These are phyloP conservation scores for Tulasnella sp. DNA, from an alignment of 768 basidiomycete species.

Conservation along the genomic window DNA sequence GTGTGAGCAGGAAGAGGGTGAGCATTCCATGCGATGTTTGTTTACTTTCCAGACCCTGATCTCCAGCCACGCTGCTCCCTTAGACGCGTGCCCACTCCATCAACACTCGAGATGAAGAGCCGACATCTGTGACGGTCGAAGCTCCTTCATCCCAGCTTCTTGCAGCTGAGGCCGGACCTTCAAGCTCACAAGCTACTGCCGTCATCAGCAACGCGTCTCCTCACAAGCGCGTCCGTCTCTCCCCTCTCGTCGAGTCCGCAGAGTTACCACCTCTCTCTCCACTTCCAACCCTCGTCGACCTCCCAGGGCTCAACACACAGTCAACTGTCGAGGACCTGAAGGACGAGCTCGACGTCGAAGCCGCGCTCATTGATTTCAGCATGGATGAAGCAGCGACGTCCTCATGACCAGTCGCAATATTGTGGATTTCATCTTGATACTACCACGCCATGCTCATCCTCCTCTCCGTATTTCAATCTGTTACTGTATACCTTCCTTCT, in stretches of 20 bases:
- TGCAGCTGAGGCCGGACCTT: not conserved
- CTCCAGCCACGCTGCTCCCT: not conserved
- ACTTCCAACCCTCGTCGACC: not conserved
- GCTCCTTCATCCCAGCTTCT: not conserved
- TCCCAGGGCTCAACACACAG: not conserved
- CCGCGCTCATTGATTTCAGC: not conserved
- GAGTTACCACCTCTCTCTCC: not conserved
- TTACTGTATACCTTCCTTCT: not conserved
- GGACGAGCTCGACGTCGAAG: constrained; percentile 9
- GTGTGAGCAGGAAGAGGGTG: constrained; percentile 22
- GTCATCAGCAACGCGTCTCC: not conserved
- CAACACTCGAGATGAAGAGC: not conserved
- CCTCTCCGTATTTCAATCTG: not conserved
- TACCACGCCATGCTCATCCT: not conserved
- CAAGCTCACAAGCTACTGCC: not conserved
- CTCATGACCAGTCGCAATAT: not conserved
- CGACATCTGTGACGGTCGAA: not conserved
- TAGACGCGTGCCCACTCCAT: constrained; percentile 18
- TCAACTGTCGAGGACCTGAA: not conserved
- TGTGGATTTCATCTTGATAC: not conserved
- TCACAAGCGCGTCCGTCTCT: constrained; percentile 19
- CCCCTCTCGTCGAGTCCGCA: not conserved
- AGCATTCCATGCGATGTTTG: not conserved
- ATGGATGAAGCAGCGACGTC: not conserved
- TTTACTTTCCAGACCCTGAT: not conserved